Evolutionary conservation across 805 yeast genomes (phyloP), one percentile per base, ranked within the genome.

Genomic region (Kazachstania taianensis): DNA sequence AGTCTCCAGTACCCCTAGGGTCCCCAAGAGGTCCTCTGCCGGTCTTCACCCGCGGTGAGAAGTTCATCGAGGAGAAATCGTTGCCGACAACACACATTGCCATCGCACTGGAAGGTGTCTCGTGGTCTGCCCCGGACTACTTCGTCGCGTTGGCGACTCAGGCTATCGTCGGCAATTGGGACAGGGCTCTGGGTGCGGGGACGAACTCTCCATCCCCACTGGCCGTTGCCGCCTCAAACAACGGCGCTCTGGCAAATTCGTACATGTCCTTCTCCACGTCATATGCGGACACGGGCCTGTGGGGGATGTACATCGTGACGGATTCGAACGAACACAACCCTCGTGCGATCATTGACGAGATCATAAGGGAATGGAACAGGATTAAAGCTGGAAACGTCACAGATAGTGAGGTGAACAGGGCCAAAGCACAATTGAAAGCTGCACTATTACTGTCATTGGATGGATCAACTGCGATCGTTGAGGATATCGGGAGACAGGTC

Each of bases 161-260:
- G 65, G 96, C 97, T 8, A 81, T 92, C 39, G 80, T 92, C 30
- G 98, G 98, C 26, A 83, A 86, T 51, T 92, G 97, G 97, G 97
- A 92, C 60, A 76, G 98, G 54, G 78, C 95, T 5, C 64, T 81
- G 41, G 94, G 95, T 24, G 67, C 82, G 8, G 92, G 89, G 25
- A 72, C 81, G 20, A 77, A 81, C 56, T 76, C 87, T 17, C 94
- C 96, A 17, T 81, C 96, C 3, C 85, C 86, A 34, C 67, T 92
- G 38, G 84, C 94, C 1, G 60, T 65, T 33, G 72, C 75, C 20
- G 58, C 54, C 0, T 73, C 75, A 1, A 71, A 76, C 41, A 69
- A 69, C 42, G 66, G 65, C 13, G 65, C 71, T 13, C 64, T 86
- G 40, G 96, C 96, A 38, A 92, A 92, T 63, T 82, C 95, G 6